Evolutionary conservation across 495 filamentous ascomycete species (phyloP).

Genomic region (Poronia punctata): DNA sequence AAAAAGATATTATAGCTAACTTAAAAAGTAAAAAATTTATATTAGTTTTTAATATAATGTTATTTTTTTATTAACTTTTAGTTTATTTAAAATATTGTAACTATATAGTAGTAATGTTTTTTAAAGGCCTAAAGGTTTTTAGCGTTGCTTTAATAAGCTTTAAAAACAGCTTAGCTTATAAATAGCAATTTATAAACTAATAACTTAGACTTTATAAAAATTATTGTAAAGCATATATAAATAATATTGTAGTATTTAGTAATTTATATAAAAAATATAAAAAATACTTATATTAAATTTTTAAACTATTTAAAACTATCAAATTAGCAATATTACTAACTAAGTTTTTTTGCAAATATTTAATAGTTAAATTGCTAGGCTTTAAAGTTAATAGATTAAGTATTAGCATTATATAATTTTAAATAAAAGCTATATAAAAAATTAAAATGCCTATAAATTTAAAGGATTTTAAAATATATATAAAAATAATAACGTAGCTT

Average conservation of each 20-base stretch:
- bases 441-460: neutral
- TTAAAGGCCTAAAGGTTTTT: too few relatives aligned
- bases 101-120: too few relatives aligned
- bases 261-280: neutral
- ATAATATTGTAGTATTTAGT: neutral
- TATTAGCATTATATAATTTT: neutral
- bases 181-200: too few relatives aligned
- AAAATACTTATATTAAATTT: neutral
- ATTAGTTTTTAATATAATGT: too few relatives aligned
- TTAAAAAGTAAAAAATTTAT: too few relatives aligned
- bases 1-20: too few relatives aligned
- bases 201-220: too few relatives aligned
- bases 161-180: too few relatives aligned
- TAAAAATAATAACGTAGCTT: neutral
- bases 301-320: neutral
- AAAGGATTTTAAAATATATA: neutral
- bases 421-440: neutral
- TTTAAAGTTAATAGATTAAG: neutral
- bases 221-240: too few relatives aligned
- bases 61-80: too few relatives aligned
- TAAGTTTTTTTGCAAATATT: neutral
- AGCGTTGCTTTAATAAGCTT: too few relatives aligned
- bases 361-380: neutral
- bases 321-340: neutral
- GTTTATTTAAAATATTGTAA: too few relatives aligned